Base-by-base conservation (phyloP, 495 filamentous ascomycete genomes). In the Cairneyella variabilis region DNA sequence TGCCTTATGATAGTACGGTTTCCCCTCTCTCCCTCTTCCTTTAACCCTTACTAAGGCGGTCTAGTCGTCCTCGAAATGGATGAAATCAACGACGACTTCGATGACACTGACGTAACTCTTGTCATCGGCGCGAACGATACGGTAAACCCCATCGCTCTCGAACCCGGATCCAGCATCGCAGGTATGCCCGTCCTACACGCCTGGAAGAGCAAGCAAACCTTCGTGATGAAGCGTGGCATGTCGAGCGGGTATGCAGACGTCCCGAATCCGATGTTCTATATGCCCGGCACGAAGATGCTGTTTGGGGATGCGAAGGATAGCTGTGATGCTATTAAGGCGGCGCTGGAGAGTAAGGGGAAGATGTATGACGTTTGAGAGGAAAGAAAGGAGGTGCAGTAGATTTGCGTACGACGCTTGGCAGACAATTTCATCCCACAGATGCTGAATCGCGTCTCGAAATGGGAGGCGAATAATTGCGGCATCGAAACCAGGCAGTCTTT, bases 41-140 rank as follows among this genome's bases (percentile, higher is more conserved):
- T 18, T 3, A 48, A n/a, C 11, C 27, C 45, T 40, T 48, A 58
- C 63, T 70, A 37, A 68, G 21, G 3, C 14, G 69, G 11, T 12
- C 3, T 23, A 63, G 57, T 90, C 43, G 86, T 91, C 28, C 73
- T 90, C 16, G 88, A 92, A 70, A 91, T 91, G 88, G 88, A 91
- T 65, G 88, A 92, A 68, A 91, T 92, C 69, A 92, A 92, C 67
- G 88, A 92, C 44, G 88, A 91, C 65, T 92, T 92, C 68, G 61
- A 71, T 30, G 84, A 90, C 32, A 90, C 88, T 0, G 88, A 91
- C 58, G 76, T 92, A n/a, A 89, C 86, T 6, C 76, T 92, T 2
- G 87, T 92, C 9, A 92, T 92, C 58, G 88, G 88, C 3, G 88
- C 88, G 10, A 92, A 92, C 59, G 88, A 92, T 57, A 91, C 88